Conservation (phyloP, 2,329 filamentous ascomycete species). For the Epichloe amarillans region DNA sequence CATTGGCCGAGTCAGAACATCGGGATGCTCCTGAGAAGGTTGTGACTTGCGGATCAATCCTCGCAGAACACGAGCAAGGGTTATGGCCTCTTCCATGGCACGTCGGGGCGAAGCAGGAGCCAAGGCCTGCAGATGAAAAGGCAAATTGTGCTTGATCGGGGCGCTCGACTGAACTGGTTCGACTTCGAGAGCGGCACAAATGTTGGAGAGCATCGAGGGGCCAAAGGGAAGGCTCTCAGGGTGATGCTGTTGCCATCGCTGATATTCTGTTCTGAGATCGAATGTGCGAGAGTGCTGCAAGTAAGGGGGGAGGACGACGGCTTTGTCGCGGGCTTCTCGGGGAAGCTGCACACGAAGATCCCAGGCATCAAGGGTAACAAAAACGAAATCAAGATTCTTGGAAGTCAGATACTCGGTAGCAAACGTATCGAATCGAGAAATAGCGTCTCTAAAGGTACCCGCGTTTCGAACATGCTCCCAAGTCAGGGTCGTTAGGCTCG, state of each 20-base stretch:
- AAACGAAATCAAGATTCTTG: conserved; percentile 92
- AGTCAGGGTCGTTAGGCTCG: conserved; percentile 91
- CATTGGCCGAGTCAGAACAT: conserved; percentile 89
- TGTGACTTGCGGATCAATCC: conserved; percentile 94
- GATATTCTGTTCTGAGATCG: conserved; percentile 92
- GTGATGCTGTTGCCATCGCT: conserved; percentile 96
- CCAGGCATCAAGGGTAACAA: conserved; percentile 97
- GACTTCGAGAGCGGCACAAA: conserved; percentile 94
- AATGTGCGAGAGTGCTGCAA: conserved; percentile 96
- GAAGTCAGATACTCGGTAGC: conserved; percentile 80
- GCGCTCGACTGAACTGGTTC: conserved; percentile 95
- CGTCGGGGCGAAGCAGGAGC: conserved; percentile 90
- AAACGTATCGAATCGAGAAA: conserved; percentile 89
- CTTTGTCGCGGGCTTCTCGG: conserved; percentile 97
- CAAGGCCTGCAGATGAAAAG: conserved; percentile 92
- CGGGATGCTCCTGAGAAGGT: conserved; percentile 81
- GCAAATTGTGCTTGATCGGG: conserved; percentile 96
- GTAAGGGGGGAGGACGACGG: conserved; percentile 89
- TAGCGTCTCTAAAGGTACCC: conserved; percentile 91
- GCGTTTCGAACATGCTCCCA: conserved; percentile 99
- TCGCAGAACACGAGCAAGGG: conserved; percentile 79
- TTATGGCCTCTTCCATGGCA: conserved; percentile 96
- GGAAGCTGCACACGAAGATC: conserved; percentile 95
- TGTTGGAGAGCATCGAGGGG: conserved; percentile 89
- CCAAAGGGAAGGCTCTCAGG: conserved; percentile 95